A percentile compares a stretch with the other conserved stretches of the same genome.
These are phyloP conservation scores for Ophiorrhiza pumila DNA, from an alignment of 257 asterid species.

Conservation along the genomic window DNA sequence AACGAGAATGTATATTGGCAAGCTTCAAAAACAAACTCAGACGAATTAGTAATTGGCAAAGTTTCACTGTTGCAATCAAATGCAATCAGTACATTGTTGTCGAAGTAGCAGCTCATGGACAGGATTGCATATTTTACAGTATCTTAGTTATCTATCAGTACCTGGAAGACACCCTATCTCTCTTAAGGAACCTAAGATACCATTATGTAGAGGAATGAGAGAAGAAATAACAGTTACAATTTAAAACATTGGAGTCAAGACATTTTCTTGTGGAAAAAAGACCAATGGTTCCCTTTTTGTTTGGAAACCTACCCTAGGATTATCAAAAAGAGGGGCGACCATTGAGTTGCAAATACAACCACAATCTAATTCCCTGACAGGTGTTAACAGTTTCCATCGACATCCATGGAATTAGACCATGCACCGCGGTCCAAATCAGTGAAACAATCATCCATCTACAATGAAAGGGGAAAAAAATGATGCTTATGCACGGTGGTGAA, in stretches of 20 bases:
- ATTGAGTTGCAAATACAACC: neutral
- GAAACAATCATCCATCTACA: constrained; percentile 39
- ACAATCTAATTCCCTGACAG: constrained; percentile 6
- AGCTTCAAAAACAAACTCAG: neutral
- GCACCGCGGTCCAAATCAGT: constrained; percentile 22
- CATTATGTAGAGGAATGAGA: neutral
- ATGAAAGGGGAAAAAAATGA: constrained; percentile 10
- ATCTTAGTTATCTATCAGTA: neutral
- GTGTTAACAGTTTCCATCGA: constrained; percentile 6
- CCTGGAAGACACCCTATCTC: neutral
- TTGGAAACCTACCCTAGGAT: neutral
- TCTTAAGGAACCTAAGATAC: neutral
- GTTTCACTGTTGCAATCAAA: neutral
- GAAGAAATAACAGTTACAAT: neutral
- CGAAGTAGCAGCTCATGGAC: neutral
- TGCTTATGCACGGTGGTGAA: constrained; percentile 14
- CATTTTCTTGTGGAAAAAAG: neutral
- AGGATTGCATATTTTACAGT: neutral
- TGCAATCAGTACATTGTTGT: too few relatives aligned
- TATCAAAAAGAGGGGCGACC: neutral
- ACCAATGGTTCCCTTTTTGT: neutral
- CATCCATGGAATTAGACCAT: constrained; percentile 17
- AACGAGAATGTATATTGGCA: too few relatives aligned
- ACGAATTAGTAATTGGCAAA: neutral
- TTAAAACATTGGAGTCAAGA: neutral